Conservation (phyloP, 192 early-diverging fungal species). For the Podila clonocystis region DNA sequence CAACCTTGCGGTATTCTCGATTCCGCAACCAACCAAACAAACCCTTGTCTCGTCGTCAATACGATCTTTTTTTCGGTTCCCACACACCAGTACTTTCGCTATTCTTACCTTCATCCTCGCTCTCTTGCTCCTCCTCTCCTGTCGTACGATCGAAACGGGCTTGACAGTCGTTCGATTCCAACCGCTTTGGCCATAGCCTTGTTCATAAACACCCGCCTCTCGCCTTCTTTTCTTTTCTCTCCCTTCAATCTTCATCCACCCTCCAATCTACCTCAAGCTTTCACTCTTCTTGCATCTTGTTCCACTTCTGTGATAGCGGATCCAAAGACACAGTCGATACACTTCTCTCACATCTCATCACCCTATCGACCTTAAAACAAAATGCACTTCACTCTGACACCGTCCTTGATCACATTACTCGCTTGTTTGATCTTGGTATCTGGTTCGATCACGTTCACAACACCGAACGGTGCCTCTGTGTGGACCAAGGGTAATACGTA, state of each 20-base stretch:
- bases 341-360: neutral
- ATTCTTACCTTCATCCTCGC: neutral
- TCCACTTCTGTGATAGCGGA: neutral
- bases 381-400: neutral
- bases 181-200: no score
- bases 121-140: neutral
- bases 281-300: neutral
- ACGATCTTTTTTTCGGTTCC: neutral
- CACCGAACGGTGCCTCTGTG: slow-evolving; percentile 2
- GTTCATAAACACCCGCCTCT: neutral
- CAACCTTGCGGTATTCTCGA: no score
- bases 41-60: slow-evolving; percentile 1
- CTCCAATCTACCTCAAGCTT: neutral
- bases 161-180: no score
- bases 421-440: neutral
- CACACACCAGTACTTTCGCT: neutral
- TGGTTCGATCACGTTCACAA: slow-evolving; percentile 6
- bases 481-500: slow-evolving; percentile 26
- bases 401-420: neutral
- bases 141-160: neutral
- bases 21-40: neutral
- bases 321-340: no score
- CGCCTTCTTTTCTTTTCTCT: neutral
- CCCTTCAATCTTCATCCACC: neutral
- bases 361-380: neutral